Base-by-base conservation (phyloP, 495 filamentous ascomycete species). In the Aspergillus heteromorphus region DNA sequence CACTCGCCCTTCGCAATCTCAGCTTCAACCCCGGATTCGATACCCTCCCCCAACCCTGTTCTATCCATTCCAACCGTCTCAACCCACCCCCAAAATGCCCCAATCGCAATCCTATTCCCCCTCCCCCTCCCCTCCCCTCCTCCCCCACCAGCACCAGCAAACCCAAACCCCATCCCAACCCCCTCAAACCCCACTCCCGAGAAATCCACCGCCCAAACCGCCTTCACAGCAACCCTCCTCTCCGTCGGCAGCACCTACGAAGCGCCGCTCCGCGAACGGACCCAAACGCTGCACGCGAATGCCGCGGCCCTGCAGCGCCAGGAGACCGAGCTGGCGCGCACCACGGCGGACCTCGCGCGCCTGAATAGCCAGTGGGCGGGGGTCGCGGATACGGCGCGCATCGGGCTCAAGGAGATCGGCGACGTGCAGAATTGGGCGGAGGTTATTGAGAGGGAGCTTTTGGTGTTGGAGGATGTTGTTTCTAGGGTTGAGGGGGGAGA, bases 341-440 rank as follows among this genome's bases (percentile, higher is more conserved):
- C 83, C 27, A 88, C 88, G 8, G 79, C 74, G 10, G 77, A 67
- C n/a, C 72, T 98, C 58, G 74, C 78, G 16, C 83, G 78, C 55
- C 87, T 92, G 67, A 91, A 83, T 56, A 83, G 84, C 49, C 78
- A 83, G 70, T 82, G 87, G 69, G 76, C 79, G 60, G 84, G 81
- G 61, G 65, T 92, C 34, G 86, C 83, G 13, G 82, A 84, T 57
- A 78, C 83, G 60, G 84, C 86, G 45, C 78, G 84, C 48, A 78
- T 81, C 40, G 84, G 83, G 65, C 70, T 98, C 45, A 96, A 96
- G 75, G 90, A 95, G 79, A 81, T 96, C 62, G 93, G 93, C 25
- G 90, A 97, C 66, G 83, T 97, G 69, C 93, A 97, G 81, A 96
- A 96, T 67, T 97, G 92, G 92, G 92, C 92, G 38, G 93, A 98